Evolutionary conservation across 208 protist species (phyloP).

Genomic region (Crithidia expoeki): DNA sequence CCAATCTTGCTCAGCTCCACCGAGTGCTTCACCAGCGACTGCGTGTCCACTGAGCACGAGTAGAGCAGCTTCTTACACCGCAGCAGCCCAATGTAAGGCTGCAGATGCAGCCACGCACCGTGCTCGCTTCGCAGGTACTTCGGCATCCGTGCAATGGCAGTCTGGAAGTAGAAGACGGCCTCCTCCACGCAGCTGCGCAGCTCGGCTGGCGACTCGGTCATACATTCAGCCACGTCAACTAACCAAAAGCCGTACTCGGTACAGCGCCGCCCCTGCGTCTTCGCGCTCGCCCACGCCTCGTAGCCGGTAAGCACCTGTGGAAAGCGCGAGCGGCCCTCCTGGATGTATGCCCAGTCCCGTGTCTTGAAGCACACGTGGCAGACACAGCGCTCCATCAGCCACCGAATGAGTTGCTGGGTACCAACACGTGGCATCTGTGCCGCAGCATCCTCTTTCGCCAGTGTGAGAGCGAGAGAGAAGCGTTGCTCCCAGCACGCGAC

Average conservation of each 20-base stretch:
- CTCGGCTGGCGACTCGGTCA: constrained; percentile 30
- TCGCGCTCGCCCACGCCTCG: constrained; percentile 51
- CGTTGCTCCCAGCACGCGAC: constrained; percentile 66
- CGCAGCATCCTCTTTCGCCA: constrained; percentile 46
- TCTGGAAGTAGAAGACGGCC: constrained; percentile 62
- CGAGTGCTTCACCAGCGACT: constrained; percentile 60
- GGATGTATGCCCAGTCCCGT: constrained; percentile 39
- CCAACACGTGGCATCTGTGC: constrained; percentile 39
- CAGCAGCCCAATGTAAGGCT: constrained; percentile 79
- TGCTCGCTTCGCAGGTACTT: constrained; percentile 74
- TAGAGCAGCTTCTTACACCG: constrained; percentile 76
- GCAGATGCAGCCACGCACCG: constrained; percentile 78
- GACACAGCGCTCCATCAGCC: constrained; percentile 47
- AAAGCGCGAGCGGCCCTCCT: constrained; percentile 53
- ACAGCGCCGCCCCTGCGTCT: constrained; percentile 67
- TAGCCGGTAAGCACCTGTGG: constrained; percentile 45
- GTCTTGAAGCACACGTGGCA: constrained; percentile 64
- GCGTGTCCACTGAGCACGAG: constrained; percentile 73
- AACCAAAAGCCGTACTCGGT: constrained; percentile 82
- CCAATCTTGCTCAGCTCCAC: constrained; percentile 75
- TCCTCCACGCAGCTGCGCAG: constrained; percentile 68
- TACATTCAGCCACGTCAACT: constrained; percentile 51
- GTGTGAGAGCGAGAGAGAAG: constrained; percentile 51
- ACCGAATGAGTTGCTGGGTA: constrained; percentile 43
- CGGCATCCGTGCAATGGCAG: constrained; percentile 71